Base-by-base conservation (phyloP, 176 grass and related monocot genomes). In the Carex myosuroides region DNA sequence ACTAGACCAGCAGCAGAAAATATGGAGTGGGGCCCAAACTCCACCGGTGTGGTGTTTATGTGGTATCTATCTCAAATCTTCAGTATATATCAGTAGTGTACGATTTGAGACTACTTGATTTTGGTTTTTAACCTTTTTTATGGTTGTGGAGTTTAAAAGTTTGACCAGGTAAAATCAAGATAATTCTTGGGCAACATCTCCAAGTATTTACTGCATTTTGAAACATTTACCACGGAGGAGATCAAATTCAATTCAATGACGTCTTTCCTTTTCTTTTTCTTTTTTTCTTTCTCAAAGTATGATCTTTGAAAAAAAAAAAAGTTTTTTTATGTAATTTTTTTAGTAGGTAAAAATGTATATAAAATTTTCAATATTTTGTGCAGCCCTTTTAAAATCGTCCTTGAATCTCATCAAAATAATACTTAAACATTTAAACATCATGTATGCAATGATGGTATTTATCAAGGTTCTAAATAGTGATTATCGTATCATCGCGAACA, bases 11-110 rank as follows among this genome's bases (percentile, higher is more conserved):
- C 14, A 75, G 11, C 9, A 24, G 11, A 13, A 75, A 20, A 21
- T 17, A 56, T 56, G 73, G 73, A 52, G 73, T 77, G 73, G 73
- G 73, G 13, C 13, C 72, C 72, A 13, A 21, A 17, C 72, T 55
- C 50, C 72, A 77, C 72, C 18, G 50, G 22, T 56, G 2, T 12
- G 24, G 9, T 55, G 54, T 55, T 77, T 77, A 33, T 56, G 44
- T 75, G 13, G 50, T 55, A 54, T 77, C 20, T 3, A 77, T 77
- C 52, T 77, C 73, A 77, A 77, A 77, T 77, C 73, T 77, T 33
- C 39, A 18, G 46, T 12, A n/a, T n/a, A n/a, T n/a, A 18, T 33
- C 39, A 9, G 46, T 12, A 18, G 46, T 71, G n/a, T 37, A 16
- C 5, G 0, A 71, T 71, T 37, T 8, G 14, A 8, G 65, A 1